A percentile compares a stretch with the other conserved stretches of the same genome.
Evolutionary conservation across 2,329 filamentous ascomycete species (phyloP).

Genomic region (Aquanectria penicillioides): DNA sequence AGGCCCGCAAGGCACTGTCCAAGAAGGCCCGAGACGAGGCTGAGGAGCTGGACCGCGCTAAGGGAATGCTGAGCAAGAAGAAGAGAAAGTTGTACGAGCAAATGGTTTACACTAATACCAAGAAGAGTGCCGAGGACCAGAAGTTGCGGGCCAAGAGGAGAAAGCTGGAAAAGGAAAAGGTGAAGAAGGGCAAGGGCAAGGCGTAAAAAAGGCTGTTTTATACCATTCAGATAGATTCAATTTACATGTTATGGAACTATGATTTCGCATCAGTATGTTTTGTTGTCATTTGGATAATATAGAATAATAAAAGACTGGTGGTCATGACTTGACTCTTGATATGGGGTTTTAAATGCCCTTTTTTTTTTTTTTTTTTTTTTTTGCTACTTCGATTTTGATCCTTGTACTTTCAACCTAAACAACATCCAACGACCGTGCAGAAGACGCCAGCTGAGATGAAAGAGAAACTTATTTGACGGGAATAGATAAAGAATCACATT

Average conservation of each 20-base stretch:
- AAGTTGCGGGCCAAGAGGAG: slow-evolving; percentile 89
- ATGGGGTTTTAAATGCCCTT: no score
- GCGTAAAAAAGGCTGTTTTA: slow-evolving; percentile 45
- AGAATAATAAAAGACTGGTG: not conserved
- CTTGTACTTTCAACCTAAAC: not conserved
- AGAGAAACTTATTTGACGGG: no score
- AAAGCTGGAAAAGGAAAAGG: slow-evolving; percentile 78
- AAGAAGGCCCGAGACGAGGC: slow-evolving; percentile 80
- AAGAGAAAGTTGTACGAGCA: slow-evolving; percentile 98
- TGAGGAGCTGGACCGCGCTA: slow-evolving; percentile 90
- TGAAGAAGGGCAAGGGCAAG: slow-evolving; percentile 51
- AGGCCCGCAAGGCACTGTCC: slow-evolving; percentile 73
- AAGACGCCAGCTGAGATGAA: no score
- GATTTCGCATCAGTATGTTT: slow-evolving; percentile 13
- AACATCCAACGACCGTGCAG: not conserved
- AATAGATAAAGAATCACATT: not conserved
- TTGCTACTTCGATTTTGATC: no score
- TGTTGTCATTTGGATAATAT: not conserved
- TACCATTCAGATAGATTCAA: slow-evolving; percentile 44
- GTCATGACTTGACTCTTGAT: no score
- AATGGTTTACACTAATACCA: slow-evolving; percentile 95
- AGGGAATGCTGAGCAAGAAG: slow-evolving; percentile 98
- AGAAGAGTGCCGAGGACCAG: slow-evolving; percentile 90
- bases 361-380: no score
- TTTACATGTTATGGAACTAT: slow-evolving; percentile 36